These are phyloP conservation scores for Ostreobium quekettii DNA, from an alignment of 139 green algal genomes.

Conservation along the genomic window DNA sequence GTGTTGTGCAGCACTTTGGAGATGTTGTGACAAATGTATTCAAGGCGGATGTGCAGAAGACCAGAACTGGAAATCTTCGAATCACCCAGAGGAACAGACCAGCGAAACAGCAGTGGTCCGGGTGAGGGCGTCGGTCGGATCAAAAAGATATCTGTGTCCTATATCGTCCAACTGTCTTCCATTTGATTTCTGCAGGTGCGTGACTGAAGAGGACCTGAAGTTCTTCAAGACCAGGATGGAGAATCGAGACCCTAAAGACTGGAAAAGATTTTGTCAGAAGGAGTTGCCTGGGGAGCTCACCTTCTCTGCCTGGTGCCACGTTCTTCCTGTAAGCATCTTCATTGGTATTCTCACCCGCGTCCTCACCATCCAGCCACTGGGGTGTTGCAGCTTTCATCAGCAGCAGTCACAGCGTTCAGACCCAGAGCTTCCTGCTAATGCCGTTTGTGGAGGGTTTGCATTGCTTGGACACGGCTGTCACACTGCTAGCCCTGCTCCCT, in stretches of 20 bases:
- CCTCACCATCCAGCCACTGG: not conserved
- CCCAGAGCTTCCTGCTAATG: not conserved
- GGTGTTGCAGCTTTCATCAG: not conserved
- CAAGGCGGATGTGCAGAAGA: no score
- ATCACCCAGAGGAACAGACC: no score
- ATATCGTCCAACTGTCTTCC: not conserved
- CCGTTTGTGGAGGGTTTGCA: not conserved
- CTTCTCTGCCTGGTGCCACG: constrained; percentile 62
- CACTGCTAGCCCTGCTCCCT: not conserved
- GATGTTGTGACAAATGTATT: no score
- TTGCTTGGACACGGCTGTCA: not conserved
- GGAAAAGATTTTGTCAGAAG: constrained; percentile 64
- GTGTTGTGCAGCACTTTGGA: no score
- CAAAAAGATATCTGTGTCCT: no score
- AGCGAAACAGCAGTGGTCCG: no score
- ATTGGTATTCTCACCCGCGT: not conserved
- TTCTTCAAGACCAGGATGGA: constrained; percentile 53
- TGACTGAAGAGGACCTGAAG: constrained; percentile 50
- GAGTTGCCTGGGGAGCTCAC: constrained; percentile 38
- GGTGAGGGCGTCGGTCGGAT: no score
- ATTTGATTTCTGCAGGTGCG: constrained; percentile 45
- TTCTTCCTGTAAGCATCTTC: constrained; percentile 39
- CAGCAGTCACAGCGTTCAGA: constrained; percentile 1
- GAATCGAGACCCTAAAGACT: constrained; percentile 27
- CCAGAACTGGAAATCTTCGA: no score